phyloP scores from a whole-genome alignment of 2,329 filamentous ascomycete genomes.

The Penicillium italicum region DNA sequence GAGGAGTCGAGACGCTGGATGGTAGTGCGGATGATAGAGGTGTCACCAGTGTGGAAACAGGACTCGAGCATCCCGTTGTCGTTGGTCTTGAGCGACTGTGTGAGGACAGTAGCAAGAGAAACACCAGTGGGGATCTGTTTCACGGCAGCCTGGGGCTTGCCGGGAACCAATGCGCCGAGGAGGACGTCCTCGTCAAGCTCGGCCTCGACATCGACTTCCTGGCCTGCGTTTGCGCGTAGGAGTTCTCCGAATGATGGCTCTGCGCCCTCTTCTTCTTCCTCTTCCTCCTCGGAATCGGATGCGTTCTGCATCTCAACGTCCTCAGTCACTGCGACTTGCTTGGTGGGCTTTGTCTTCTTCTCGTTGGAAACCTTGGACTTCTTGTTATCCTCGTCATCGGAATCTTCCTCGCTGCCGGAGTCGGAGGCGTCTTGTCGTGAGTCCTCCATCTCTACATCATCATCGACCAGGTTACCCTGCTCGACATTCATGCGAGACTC shows the following conservation, averaged over 20 bases:
- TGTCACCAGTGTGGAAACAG: conserved; percentile 77
- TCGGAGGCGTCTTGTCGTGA: conserved; percentile 26
- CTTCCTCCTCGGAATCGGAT: conserved; percentile 27
- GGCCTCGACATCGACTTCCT: conserved; percentile 68
- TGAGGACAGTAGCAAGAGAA: conserved; percentile 86
- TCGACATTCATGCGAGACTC: conserved; percentile 56
- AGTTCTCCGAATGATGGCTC: conserved; percentile 85
- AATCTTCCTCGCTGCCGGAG: conserved; percentile 29
- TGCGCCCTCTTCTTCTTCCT: conserved; percentile 42
- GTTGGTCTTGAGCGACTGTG: conserved; percentile 88
- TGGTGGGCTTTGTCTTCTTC: conserved; percentile 21
- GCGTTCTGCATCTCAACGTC: conserved; percentile 43
- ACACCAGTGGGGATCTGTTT: conserved; percentile 65
- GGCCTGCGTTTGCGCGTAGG: conserved; percentile 64
- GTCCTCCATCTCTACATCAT: conserved; percentile 37
- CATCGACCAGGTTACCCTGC: conserved; percentile 46
- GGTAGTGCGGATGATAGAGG: conserved; percentile 75
- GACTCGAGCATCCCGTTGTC: conserved; percentile 86
- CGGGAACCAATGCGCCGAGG: conserved; percentile 45
- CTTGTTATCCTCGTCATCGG: conserved; percentile 24
- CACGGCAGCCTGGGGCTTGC: conserved; percentile 44
- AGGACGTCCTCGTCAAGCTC: conserved; percentile 46
- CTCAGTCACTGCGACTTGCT: conserved; percentile 28
- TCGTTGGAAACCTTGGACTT: conserved; percentile 16
- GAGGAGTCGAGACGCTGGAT: conserved; percentile 85